Evolutionary conservation across 495 filamentous ascomycete species (phyloP), one percentile per base, ranked within the genome.

Genomic region (Annulohypoxylon nitens): DNA sequence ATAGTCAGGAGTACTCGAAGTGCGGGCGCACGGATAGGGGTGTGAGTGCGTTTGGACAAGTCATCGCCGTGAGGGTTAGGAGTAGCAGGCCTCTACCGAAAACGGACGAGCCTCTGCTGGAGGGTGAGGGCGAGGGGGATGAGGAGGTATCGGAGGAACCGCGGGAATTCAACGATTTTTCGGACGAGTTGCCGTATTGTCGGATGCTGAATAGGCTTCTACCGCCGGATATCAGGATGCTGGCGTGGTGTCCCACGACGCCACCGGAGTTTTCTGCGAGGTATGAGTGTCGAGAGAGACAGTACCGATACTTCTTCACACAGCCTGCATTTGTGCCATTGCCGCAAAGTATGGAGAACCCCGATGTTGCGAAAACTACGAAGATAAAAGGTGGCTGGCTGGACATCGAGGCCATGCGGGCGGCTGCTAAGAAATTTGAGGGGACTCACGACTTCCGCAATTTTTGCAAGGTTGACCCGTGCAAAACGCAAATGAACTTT

Each of bases 251-350:
- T 78, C 94, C 95, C 3, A 82, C 86, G 59, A 93, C 91, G 30
- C 93, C 94, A 0, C 80, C 82, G 14, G 87, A 87, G 61, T 99
- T 99, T 80, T 93, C 93, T 60, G 95, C 96, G 12, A 90, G 97
- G n/a, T 97, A 97, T 83, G 93, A 90, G 60, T 99, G 96, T 82
- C 86, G 90, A 54, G 93, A 97, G 79, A 88, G 96, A 53, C 90
- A 90, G 63, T 99, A 99, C 80, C 88, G 90, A 45, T 99, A 98
- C 81, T 98, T 97, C 87, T 99, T 99, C 85, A 98, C 95, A 8
- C 92, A 97, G 75, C 97, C 96, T 0, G 92, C 92, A 2, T 97
- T 93, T 73, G 75, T 88, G 26, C 93, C 94, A 0, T 61, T 79
- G 16, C 88, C 88, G 1, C 37, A 71, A 39, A 39, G 47, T 51